phyloP scores from a whole-genome alignment of 495 filamentous ascomycete species.

The Zalerion maritima region DNA sequence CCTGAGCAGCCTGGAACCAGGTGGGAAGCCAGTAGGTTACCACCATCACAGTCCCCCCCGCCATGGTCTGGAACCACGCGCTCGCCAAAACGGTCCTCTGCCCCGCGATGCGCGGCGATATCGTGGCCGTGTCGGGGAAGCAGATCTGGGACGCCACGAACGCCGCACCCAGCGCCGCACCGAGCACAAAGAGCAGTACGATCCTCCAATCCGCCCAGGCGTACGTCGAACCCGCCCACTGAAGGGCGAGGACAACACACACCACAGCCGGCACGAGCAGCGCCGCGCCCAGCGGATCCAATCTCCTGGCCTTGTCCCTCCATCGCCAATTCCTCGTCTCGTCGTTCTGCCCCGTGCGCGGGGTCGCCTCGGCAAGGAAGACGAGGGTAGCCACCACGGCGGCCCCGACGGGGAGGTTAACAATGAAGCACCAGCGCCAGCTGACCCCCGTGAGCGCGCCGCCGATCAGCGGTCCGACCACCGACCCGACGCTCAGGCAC shows the following conservation, averaged over 20 bases:
- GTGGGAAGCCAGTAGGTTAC: slow-evolving; percentile 10
- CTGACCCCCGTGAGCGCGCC: slow-evolving; percentile 19
- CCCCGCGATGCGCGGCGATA: slow-evolving; percentile 44
- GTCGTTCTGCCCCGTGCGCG: slow-evolving; percentile 14
- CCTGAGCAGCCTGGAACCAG: slow-evolving; percentile 9
- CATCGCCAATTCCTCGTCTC: slow-evolving; percentile 18
- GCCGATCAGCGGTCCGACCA: slow-evolving; percentile 34
- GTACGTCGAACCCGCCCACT: slow-evolving; percentile 36
- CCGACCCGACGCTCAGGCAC: slow-evolving; percentile 31
- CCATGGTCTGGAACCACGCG: slow-evolving; percentile 34
- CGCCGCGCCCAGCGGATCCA: slow-evolving; percentile 29
- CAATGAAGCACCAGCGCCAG: slow-evolving; percentile 41
- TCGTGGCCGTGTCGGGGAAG: slow-evolving; percentile 47
- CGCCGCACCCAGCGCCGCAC: slow-evolving; percentile 33
- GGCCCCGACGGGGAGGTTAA: slow-evolving; percentile 23
- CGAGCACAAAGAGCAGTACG: slow-evolving; percentile 45
- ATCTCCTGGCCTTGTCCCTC: slow-evolving; percentile 29
- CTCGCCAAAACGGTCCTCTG: slow-evolving; percentile 48
- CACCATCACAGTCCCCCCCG: too few relatives aligned
- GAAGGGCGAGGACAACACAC: slow-evolving; percentile 30
- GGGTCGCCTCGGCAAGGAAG: slow-evolving; percentile 7
- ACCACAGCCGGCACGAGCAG: slow-evolving; percentile 37
- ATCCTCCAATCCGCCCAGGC: slow-evolving; percentile 37
- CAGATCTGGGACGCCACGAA: slow-evolving; percentile 43
- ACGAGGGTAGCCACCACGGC: slow-evolving; percentile 12